Percentiles rank a stretch among this genome's conserved stretches.
phyloP scores from a whole-genome alignment of 192 early-diverging fungal genomes.

The Coemansia sp. region DNA sequence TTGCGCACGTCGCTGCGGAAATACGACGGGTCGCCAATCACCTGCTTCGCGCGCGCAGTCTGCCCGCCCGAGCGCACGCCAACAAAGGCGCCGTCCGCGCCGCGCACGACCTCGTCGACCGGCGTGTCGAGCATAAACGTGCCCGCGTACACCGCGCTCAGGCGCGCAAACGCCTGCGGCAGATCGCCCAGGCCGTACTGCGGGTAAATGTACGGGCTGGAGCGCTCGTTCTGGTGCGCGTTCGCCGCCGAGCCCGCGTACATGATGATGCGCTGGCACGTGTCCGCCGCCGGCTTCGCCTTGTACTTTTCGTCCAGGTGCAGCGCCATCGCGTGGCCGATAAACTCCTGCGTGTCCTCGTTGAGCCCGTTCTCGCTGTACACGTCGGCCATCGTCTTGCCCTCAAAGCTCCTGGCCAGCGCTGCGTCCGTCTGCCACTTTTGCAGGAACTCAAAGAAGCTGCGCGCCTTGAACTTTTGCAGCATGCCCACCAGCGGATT shows the following conservation, averaged over 20 bases:
- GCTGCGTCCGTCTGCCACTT: constrained; percentile 80
- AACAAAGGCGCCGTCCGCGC: constrained; percentile 76
- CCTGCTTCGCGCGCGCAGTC: constrained; percentile 75
- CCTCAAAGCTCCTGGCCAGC: constrained; percentile 71
- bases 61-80: constrained; percentile 91
- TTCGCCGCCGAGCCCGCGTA: constrained; percentile 91
- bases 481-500: constrained; percentile 89
- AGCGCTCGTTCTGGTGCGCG: constrained; percentile 64
- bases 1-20: constrained; percentile 77
- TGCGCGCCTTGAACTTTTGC: constrained; percentile 90
- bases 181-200: constrained; percentile 97
- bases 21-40: constrained; percentile 98
- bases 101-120: constrained; percentile 87
- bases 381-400: constrained; percentile 73
- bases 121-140: constrained; percentile 98
- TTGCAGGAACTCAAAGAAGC: constrained; percentile 96
- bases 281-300: constrained; percentile 72
- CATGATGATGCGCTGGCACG: constrained; percentile 86
- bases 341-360: constrained; percentile 93
- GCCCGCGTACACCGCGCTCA: constrained; percentile 98
- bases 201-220: constrained; percentile 98
- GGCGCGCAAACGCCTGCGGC: constrained; percentile 95
- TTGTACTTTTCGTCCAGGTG: constrained; percentile 88
- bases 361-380: constrained; percentile 93
- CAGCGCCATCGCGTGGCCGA: constrained; percentile 97